Evolutionary conservation across 2,329 filamentous ascomycete species (phyloP).

Genomic region (Tolypocladium tundrense): DNA sequence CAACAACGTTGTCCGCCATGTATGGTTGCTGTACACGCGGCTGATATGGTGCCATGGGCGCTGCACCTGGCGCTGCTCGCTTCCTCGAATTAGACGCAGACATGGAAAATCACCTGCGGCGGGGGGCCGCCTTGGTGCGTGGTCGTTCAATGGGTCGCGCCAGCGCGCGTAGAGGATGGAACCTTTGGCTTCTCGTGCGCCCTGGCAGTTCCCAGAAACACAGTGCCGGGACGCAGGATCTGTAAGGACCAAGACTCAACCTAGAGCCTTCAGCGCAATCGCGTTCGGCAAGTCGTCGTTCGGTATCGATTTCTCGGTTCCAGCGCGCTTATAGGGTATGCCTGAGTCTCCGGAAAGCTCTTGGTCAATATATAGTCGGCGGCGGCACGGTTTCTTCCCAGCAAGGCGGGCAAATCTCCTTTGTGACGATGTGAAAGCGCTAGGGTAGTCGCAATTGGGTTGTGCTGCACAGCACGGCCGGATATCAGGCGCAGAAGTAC

Average conservation of each 20-base stretch:
- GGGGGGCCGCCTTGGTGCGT: neutral
- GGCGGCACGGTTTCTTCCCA: no score
- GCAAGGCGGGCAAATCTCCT: neutral
- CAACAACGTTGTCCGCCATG: conserved; percentile 31
- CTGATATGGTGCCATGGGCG: conserved; percentile 48
- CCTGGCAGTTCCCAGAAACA: neutral
- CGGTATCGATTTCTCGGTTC: no score
- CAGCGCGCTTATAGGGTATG: neutral
- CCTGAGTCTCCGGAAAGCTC: no score
- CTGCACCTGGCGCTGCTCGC: conserved; percentile 61
- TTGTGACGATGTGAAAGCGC: no score
- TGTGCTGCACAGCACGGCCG: neutral
- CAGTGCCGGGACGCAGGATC: neutral
- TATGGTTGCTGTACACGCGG: conserved; percentile 40
- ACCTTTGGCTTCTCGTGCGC: neutral
- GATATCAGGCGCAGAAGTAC: neutral
- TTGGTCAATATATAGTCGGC: no score
- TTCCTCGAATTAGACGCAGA: conserved; percentile 51
- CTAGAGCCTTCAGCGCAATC: neutral
- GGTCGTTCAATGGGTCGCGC: neutral
- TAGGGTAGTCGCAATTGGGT: neutral
- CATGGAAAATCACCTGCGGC: conserved; percentile 21
- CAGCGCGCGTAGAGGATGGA: neutral
- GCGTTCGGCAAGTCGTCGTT: neutral
- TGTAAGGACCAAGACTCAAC: neutral